phyloP scores from a whole-genome alignment of 371 early-diverging fungal species.

The Haplosporangium sp. region DNA sequence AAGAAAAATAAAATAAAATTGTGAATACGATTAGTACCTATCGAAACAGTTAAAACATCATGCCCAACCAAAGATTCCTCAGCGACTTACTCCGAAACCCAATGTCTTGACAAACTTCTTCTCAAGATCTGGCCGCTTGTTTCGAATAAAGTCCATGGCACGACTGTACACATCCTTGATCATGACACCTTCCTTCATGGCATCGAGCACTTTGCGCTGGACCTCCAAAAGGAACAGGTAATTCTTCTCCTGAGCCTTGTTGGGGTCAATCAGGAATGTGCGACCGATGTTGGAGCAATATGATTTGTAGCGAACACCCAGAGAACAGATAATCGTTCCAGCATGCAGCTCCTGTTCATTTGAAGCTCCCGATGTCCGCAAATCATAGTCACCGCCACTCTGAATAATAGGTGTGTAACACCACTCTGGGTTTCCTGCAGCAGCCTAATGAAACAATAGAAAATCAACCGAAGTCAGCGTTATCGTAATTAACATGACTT shows the following conservation, averaged over 20 bases:
- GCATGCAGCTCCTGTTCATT: slow-evolving; percentile 79
- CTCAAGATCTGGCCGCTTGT: slow-evolving; percentile 88
- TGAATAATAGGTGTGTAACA: slow-evolving; percentile 97
- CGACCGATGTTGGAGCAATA: slow-evolving; percentile 96
- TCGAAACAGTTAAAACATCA: too few species aligned
- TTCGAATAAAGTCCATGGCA: slow-evolving; percentile 74
- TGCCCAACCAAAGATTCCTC: slow-evolving; percentile 1
- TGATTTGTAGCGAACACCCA: slow-evolving; percentile 92
- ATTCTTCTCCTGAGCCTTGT: slow-evolving; percentile 90
- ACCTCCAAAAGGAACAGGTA: slow-evolving; percentile 89
- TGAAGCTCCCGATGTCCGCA: slow-evolving; percentile 85
- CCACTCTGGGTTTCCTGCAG: slow-evolving; percentile 80
- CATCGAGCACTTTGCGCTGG: slow-evolving; percentile 76
- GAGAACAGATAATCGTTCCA: slow-evolving; percentile 91
- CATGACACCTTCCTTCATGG: slow-evolving; percentile 82
- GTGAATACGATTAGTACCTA: background rate
- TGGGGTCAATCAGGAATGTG: slow-evolving; percentile 94
- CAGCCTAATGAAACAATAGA: slow-evolving; percentile 27
- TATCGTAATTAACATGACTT: too few species aligned
- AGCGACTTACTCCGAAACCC: slow-evolving; percentile 81
- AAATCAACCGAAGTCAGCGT: background rate
- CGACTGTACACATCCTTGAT: slow-evolving; percentile 83
- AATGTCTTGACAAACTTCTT: slow-evolving; percentile 83
- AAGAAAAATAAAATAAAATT: background rate
- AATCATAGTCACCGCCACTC: slow-evolving; percentile 94